Conservation (phyloP, 2,329 filamentous ascomycete species). For the Phaeosphaeria sp. region DNA sequence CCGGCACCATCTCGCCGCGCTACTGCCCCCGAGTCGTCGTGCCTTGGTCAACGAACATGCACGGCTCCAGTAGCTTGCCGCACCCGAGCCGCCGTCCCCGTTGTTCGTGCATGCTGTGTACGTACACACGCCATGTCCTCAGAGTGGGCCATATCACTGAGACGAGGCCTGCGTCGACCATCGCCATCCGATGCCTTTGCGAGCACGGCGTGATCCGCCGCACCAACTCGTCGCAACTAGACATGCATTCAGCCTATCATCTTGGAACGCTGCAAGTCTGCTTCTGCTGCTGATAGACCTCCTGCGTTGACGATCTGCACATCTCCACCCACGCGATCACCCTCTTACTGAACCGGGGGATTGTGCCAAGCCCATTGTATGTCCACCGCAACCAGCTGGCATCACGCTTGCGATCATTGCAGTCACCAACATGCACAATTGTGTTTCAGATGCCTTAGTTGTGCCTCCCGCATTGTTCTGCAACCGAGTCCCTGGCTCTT, state of each 20-base stretch:
- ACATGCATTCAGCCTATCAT: conserved; percentile 23
- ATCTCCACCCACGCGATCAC: neutral
- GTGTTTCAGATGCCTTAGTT: conserved; percentile 13
- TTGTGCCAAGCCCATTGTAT: conserved; percentile 24
- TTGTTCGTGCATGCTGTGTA: neutral
- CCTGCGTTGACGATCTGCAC: conserved; percentile 2
- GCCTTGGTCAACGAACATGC: conserved; percentile 5
- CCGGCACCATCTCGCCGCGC: conserved; percentile 14
- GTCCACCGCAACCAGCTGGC: conserved; percentile 7
- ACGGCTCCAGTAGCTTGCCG: conserved; percentile 24
- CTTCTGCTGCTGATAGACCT: conserved; percentile 11
- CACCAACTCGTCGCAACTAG: conserved; percentile 13
- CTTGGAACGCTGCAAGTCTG: conserved; percentile 7
- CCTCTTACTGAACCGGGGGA: conserved; percentile 9
- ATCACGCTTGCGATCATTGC: conserved; percentile 5
- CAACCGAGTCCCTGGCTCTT: conserved; percentile 10
- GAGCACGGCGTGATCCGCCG: conserved; percentile 25
- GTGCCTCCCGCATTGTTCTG: conserved; percentile 10
- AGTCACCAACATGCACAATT: conserved; percentile 10
- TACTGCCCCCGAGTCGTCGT: conserved; percentile 6
- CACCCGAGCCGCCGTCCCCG: conserved; percentile 20
- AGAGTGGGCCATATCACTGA: neutral
- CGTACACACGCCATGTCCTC: neutral
- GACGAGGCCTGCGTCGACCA: neutral
- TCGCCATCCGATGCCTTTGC: conserved; percentile 11